These are phyloP conservation scores for Gnaphalium uliginosum DNA, from an alignment of 129 eudicot genomes.

Conservation along the genomic window DNA sequence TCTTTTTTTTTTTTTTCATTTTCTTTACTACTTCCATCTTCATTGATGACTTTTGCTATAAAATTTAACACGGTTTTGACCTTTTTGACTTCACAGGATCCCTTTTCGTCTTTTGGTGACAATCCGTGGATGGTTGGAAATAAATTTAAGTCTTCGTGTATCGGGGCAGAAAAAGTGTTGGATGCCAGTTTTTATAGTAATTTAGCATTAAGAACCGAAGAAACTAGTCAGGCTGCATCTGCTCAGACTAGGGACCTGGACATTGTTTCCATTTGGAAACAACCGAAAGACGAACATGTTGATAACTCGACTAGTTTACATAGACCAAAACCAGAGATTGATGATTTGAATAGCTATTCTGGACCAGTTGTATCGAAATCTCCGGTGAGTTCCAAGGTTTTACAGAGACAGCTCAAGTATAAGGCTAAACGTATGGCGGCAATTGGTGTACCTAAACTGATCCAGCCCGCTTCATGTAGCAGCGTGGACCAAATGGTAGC, in stretches of 20 bases:
- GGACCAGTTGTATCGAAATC: constrained; percentile 41
- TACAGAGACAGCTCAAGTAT: constrained; percentile 38
- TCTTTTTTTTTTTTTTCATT: not conserved
- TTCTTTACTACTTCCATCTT: not conserved
- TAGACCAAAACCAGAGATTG: constrained; percentile 72
- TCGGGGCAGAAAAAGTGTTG: constrained; percentile 35
- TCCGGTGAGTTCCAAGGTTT: constrained; percentile 32
- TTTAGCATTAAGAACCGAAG: constrained; percentile 55
- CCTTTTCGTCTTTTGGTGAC: constrained; percentile 25
- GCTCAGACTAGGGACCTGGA: constrained; percentile 29
- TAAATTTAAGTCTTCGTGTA: constrained; percentile 25
- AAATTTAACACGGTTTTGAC: constrained; percentile 7
- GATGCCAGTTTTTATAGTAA: constrained; percentile 32
- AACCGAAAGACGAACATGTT: constrained; percentile 56
- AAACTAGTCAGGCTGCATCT: constrained; percentile 33
- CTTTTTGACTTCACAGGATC: constrained; percentile 42
- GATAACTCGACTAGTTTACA: constrained; percentile 46
- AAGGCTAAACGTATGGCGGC: constrained; percentile 31
- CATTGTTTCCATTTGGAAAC: constrained; percentile 43
- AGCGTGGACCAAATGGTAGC: constrained; percentile 58
- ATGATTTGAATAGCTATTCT: constrained; percentile 35
- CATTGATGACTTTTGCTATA: not conserved
- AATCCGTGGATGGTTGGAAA: constrained; percentile 29
- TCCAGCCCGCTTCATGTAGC: constrained; percentile 55
- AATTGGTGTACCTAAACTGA: constrained; percentile 36